A percentile compares a stretch with the other conserved stretches of the same genome.
These are phyloP conservation scores for Arthrobotrys conoides DNA, from an alignment of 2,329 filamentous ascomycete species.

Conservation along the genomic window DNA sequence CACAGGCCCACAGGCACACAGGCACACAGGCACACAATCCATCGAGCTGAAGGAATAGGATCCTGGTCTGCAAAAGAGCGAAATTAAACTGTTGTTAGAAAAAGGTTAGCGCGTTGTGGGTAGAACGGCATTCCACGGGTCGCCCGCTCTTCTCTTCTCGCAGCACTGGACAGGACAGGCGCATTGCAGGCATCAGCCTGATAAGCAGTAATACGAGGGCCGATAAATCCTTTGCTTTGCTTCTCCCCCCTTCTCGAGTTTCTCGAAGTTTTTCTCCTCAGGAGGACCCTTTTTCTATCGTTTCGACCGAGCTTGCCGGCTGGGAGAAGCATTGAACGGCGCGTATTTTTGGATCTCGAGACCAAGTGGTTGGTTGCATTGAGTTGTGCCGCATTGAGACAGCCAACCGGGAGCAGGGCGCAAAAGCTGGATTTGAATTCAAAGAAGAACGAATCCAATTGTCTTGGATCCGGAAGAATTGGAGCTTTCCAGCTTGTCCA, in stretches of 20 bases:
- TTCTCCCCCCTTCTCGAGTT: neutral
- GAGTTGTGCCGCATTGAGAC: constrained; percentile 20
- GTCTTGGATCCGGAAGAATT: constrained; percentile 15
- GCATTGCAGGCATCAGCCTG: constrained; percentile 41
- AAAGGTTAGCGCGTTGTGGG: constrained; percentile 31
- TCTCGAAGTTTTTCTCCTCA: constrained; percentile 12
- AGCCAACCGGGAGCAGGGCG: neutral
- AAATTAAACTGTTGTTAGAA: constrained; percentile 34
- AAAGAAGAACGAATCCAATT: constrained; percentile 4
- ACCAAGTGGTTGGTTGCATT: constrained; percentile 25
- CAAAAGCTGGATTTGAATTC: constrained; percentile 2
- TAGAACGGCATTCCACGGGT: constrained; percentile 30
- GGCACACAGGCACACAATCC: too few species aligned
- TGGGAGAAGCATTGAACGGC: constrained; percentile 14
- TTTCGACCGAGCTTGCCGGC: neutral
- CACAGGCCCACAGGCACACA: too few species aligned
- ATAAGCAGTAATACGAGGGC: constrained; percentile 42
- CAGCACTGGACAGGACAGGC: constrained; percentile 5
- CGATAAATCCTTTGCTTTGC: constrained; percentile 31
- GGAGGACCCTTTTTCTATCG: neutral
- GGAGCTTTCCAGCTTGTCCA: neutral
- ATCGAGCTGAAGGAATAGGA: constrained; percentile 26
- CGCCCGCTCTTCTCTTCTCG: constrained; percentile 23
- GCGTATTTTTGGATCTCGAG: constrained; percentile 25
- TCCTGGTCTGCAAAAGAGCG: constrained; percentile 31